Conservation (phyloP, 805 yeast genomes). For the Hanseniaspora taiwanica region DNA sequence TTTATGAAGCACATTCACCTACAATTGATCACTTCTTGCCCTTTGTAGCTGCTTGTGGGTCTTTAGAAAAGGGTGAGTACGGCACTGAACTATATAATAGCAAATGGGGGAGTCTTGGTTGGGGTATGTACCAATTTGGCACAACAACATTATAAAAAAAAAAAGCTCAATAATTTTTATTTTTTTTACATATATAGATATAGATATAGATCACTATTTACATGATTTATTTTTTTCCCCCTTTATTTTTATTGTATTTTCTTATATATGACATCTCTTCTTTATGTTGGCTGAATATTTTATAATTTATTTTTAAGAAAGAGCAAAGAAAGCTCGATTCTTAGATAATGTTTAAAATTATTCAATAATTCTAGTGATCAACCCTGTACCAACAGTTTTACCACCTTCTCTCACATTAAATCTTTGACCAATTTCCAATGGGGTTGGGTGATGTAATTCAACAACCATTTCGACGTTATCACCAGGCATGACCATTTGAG, state of each 20-base stretch:
- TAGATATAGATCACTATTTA: not conserved
- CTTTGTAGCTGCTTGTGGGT: constrained; percentile 46
- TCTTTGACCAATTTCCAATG: constrained; percentile 92
- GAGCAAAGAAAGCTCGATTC: not conserved
- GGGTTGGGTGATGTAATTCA: constrained; percentile 79
- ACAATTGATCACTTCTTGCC: constrained; percentile 67
- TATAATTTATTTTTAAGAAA: too few species aligned
- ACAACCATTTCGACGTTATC: constrained; percentile 96
- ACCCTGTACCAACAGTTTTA: constrained; percentile 97
- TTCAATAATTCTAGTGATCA: constrained; percentile 82
- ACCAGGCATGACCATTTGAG: constrained; percentile 92
- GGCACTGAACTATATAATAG: constrained; percentile 35
- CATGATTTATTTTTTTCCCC: not conserved
- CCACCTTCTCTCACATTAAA: constrained; percentile 99
- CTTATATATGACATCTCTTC: not conserved
- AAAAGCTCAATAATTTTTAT: not conserved
- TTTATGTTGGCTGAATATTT: not conserved
- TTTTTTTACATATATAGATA: not conserved
- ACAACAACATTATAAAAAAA: too few species aligned
- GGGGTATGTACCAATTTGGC: constrained; percentile 41
- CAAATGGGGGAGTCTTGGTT: constrained; percentile 39
- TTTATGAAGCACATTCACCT: constrained; percentile 49
- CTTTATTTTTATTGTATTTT: not conserved
- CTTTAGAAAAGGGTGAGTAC: constrained; percentile 21
- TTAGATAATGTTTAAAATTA: constrained; percentile 9